Base-by-base conservation (phyloP, 305 asterid species). In the Ajuga reptans region DNA sequence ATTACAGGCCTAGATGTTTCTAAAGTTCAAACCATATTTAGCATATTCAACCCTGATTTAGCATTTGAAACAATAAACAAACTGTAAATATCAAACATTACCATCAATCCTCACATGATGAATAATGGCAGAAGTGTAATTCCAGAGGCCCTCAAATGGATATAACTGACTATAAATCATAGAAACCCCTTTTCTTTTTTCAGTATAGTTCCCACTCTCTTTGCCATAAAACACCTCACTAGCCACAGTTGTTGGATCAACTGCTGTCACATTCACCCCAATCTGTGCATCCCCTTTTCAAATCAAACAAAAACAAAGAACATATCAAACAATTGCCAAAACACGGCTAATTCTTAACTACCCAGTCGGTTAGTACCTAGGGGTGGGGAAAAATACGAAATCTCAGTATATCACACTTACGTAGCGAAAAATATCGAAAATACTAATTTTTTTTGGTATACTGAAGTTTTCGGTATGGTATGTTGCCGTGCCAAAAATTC, bases 161-260 rank as follows among this genome's bases (percentile, higher is more conserved):
- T 90, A 90, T 57, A 86, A 64, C 82, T 90, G 97, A 72, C 73
- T 85, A 37, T 88, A 90, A 78, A 88, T 75, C 43, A 77, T n/a
- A 14, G 97, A 88, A 56, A 60, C 71, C 54, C 97, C 97, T 42
- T 62, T 76, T 52, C 65, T 66, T 14, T 73, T 86, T 71, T 49
- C 69, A 10, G 66, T 65, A 53, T 81, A 82, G 0, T 68, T 79
- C 12, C 89, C 87, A 75, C 87, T 76, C 70, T 77, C 73, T 76
- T 79, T 85, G 11, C 97, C 94, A 75, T 84, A 90, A 88, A 84
- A 83, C 47, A 88, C 96, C 76, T 85, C 96, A 79, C 95, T 90
- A 0, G 62, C 84, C 55, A 90, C 96, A 46, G 54, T 77, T 37
- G 77, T 70, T 17, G 97, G 89, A 78, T 90, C 90, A 66, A 78